phyloP scores from a whole-genome alignment of 2,329 filamentous ascomycete genomes.

The Colletotrichum neosansevieriae region DNA sequence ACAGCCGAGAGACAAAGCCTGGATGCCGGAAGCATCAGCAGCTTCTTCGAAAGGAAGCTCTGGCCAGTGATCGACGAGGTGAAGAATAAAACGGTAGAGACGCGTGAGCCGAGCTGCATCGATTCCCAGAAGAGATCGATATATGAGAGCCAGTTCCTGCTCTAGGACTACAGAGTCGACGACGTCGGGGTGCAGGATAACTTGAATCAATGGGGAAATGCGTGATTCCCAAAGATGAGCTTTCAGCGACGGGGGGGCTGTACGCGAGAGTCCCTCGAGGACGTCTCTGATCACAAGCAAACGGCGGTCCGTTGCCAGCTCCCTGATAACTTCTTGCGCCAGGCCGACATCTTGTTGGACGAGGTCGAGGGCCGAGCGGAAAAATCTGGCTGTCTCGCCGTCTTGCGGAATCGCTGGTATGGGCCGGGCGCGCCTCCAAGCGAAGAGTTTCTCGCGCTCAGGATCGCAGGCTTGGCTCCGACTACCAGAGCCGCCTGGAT shows the following conservation, averaged over 20 bases:
- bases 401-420: background rate
- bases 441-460: constrained; percentile 4
- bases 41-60: constrained; percentile 7
- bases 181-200: constrained; percentile 51
- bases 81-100: constrained; percentile 49
- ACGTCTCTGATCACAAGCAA: constrained; percentile 11
- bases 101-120: constrained; percentile 47
- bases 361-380: constrained; percentile 5
- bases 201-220: constrained; percentile 48
- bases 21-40: constrained; percentile 39
- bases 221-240: constrained; percentile 8
- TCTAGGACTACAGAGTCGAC: constrained; percentile 54
- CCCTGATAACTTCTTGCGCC: constrained; percentile 27
- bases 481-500: background rate
- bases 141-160: constrained; percentile 50
- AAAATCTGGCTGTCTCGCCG: constrained; percentile 9
- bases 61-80: constrained; percentile 42
- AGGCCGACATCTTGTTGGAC: constrained; percentile 9
- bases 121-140: constrained; percentile 51
- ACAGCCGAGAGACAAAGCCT: constrained; percentile 47
- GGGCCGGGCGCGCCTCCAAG: constrained; percentile 22
- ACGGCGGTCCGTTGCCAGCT: constrained; percentile 10
- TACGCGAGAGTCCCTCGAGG: background rate
- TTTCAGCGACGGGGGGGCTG: background rate
- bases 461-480: background rate